Base-by-base conservation (phyloP, 106 monocot genomes). In the Apostasia shenzhenica region DNA sequence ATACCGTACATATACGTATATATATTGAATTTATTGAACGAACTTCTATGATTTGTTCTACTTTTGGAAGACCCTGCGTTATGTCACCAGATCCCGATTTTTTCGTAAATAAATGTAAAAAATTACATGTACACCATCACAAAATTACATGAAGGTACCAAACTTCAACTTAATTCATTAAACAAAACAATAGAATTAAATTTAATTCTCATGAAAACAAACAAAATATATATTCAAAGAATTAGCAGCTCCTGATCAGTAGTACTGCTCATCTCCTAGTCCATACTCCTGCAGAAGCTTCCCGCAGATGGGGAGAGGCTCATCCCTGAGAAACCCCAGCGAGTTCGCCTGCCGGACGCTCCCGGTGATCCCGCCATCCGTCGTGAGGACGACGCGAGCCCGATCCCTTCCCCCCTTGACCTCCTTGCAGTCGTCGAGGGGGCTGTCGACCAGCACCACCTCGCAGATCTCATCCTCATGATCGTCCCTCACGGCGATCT, bases 391-490 rank as follows among this genome's bases (percentile, higher is more conserved):
- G 1, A 69, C 55, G 2, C 49, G 56, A 0, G 56, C 69, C 14
- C 69, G 37, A 8, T 56, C 56, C 49, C 69, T 41, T 1, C 69
- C 69, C 1, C 1, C 4, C 69, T 69, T 54, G 4, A 69, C 26
- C 45, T 69, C 69, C 54, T 45, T 69, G 56, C 69, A 69, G 6
- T 69, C 12, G 6, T n/a, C 69, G 14, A n/a, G 5, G 6, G 56
- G 7, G 69, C 69, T 69, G 2, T 43, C 41, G 53, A 68, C 67
- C 4, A 68, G 54, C 54, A 68, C 67, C 2, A 54, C 67, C 54
- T 68, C 69, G 42, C 69, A 69, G 5, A 69, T 56, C 69, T 69
- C 69, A 3, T 69, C 14, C 14, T 56, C 55, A 45, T 69, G 69
- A n/a, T 68, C 54, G 8, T 54, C 54, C 41, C 2, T 14, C 38